Conservation (phyloP, 1,139 yeast species). For the Blastobotrys raffinosifermentans region DNA sequence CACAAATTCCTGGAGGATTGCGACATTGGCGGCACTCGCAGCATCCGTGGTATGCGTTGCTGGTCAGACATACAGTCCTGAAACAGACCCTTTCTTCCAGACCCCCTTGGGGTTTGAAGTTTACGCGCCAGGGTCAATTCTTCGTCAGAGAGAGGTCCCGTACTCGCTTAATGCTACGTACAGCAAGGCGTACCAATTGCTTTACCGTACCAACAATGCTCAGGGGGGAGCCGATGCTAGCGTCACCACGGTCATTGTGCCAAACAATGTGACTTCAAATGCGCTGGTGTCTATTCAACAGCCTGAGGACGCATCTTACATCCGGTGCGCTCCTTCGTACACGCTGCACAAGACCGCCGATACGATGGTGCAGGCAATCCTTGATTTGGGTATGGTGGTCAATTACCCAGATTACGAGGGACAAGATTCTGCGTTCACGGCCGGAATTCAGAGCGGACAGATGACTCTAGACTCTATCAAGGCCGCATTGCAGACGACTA, state of each 20-base stretch:
- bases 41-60: too few species aligned
- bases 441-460: slow-evolving; percentile 25
- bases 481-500: neutral
- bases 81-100: slow-evolving; percentile 20
- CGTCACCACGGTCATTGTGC: slow-evolving; percentile 27
- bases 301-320: slow-evolving; percentile 27
- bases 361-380: slow-evolving; percentile 11
- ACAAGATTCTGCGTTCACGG: slow-evolving; percentile 21
- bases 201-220: slow-evolving; percentile 24
- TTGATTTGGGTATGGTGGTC: slow-evolving; percentile 21
- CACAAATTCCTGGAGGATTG: too few species aligned
- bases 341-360: too few species aligned
- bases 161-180: too few species aligned
- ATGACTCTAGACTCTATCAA: slow-evolving; percentile 23
- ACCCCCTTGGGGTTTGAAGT: slow-evolving; percentile 19
- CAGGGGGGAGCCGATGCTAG: slow-evolving; percentile 23
- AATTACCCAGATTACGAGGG: slow-evolving; percentile 29
- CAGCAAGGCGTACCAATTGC: slow-evolving; percentile 27
- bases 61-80: too few species aligned
- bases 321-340: slow-evolving; percentile 30
- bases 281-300: too few species aligned
- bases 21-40: too few species aligned
- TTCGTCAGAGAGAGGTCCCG: neutral
- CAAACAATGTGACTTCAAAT: too few species aligned
- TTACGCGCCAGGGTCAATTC: slow-evolving; percentile 16